Conservation (phyloP, 805 yeast genomes). For the Candida saitoana region DNA sequence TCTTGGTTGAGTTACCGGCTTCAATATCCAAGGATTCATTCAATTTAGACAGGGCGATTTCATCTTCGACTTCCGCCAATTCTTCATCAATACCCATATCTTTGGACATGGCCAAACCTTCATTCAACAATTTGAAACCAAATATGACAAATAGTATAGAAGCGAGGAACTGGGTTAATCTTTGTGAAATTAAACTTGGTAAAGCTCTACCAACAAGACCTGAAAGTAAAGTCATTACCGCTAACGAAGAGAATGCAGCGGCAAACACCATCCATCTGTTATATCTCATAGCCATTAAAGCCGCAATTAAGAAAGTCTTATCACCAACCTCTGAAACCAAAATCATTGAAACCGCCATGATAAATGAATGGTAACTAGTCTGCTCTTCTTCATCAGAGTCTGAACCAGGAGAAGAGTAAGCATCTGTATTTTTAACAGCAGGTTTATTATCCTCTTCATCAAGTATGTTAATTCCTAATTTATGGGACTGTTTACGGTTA, state of each 20-base stretch:
- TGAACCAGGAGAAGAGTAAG: background rate
- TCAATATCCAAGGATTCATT: conserved; percentile 56
- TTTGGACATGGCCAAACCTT: conserved; percentile 78
- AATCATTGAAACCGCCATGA: conserved; percentile 87
- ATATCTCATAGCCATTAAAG: conserved; percentile 96
- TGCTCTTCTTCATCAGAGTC: conserved; percentile 10
- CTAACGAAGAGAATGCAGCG: conserved; percentile 80
- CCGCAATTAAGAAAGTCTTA: conserved; percentile 94
- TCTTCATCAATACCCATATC: conserved; percentile 90
- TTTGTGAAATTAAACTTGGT: conserved; percentile 77
- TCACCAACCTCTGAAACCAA: conserved; percentile 95
- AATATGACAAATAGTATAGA: conserved; percentile 76
- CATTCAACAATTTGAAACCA: conserved; percentile 70
- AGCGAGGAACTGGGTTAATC: conserved; percentile 78
- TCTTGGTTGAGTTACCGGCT: conserved; percentile 36
- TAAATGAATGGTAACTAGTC: conserved; percentile 48
- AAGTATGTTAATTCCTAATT: conserved; percentile 17
- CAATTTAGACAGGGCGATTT: conserved; percentile 63
- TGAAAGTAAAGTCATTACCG: conserved; percentile 85
- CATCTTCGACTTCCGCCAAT: conserved; percentile 94
- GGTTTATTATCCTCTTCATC: conserved; percentile 27
- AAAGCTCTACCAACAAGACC: conserved; percentile 90
- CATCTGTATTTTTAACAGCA: conserved; percentile 15
- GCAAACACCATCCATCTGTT: conserved; percentile 80
- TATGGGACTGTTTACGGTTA: conserved; percentile 11